Conservation (phyloP, 148 eudicot genomes). For the Diospyros lotus region DNA sequence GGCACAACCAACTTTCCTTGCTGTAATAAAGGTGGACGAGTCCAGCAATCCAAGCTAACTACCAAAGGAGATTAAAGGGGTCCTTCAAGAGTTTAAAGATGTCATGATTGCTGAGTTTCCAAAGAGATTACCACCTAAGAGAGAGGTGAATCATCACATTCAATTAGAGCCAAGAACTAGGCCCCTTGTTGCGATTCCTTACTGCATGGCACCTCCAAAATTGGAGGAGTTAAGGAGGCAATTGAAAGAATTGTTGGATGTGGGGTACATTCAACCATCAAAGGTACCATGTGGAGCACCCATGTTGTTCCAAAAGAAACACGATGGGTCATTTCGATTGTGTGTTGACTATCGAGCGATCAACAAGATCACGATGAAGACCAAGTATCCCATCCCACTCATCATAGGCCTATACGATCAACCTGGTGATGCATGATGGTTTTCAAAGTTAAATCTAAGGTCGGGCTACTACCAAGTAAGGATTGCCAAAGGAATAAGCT, state of each 20-base stretch:
- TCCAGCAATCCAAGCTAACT: background rate
- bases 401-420: background rate
- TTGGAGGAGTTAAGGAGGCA: background rate
- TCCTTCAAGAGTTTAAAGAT: background rate
- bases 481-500: background rate
- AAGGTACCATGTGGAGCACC: background rate
- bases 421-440: background rate
- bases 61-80: background rate
- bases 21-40: background rate
- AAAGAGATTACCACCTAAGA: background rate
- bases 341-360: background rate
- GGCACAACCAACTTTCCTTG: too few relatives aligned
- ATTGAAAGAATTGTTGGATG: background rate
- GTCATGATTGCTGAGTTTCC: background rate
- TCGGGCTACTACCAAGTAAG: background rate
- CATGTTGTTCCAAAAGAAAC: background rate
- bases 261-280: background rate
- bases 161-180: background rate
- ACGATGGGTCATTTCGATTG: background rate
- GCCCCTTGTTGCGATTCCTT: background rate
- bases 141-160: background rate
- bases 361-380: background rate
- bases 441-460: background rate
- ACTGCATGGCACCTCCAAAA: background rate
- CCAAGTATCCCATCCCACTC: background rate